Conservation (phyloP, 352 stramenopile genomes). For the Phytopythium litorale region DNA sequence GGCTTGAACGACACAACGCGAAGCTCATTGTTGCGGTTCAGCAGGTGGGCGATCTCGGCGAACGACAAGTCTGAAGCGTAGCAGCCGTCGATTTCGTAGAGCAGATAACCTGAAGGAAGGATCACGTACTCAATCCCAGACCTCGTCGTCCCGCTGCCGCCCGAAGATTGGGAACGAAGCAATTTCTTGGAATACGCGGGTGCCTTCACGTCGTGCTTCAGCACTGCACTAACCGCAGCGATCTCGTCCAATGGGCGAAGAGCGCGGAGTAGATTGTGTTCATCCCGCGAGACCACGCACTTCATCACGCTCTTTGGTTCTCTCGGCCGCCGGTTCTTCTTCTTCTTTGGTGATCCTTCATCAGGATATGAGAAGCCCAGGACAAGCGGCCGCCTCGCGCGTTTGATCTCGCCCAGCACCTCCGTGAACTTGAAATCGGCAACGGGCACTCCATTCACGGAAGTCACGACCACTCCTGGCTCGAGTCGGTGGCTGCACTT, state of each 20-base stretch:
- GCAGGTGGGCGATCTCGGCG: slow-evolving; percentile 53
- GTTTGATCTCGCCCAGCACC: slow-evolving; percentile 47
- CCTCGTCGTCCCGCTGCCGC: background rate
- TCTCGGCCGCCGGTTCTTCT: slow-evolving; percentile 37
- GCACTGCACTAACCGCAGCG: slow-evolving; percentile 36
- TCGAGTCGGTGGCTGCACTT: slow-evolving; percentile 34
- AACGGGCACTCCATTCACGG: slow-evolving; percentile 52
- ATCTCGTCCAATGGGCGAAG: slow-evolving; percentile 51
- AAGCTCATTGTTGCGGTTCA: slow-evolving; percentile 40
- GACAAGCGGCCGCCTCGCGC: slow-evolving; percentile 36
- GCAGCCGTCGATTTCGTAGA: slow-evolving; percentile 65
- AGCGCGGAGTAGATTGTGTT: slow-evolving; percentile 37
- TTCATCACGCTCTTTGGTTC: slow-evolving; percentile 46
- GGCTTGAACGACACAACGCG: slow-evolving; percentile 62
- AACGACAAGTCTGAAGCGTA: slow-evolving; percentile 51
- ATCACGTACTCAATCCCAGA: slow-evolving; percentile 16
- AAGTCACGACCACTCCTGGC: slow-evolving; percentile 54
- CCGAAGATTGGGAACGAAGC: background rate
- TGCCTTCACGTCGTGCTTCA: slow-evolving; percentile 41
- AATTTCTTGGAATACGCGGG: slow-evolving; percentile 25
- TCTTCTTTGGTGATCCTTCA: slow-evolving; percentile 16
- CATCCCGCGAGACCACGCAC: slow-evolving; percentile 42
- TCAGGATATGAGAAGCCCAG: slow-evolving; percentile 53
- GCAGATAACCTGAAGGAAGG: slow-evolving; percentile 50
- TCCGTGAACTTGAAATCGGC: slow-evolving; percentile 39